phyloP scores from a whole-genome alignment of 164 flowering plant species.

The Berberis vulgaris region DNA sequence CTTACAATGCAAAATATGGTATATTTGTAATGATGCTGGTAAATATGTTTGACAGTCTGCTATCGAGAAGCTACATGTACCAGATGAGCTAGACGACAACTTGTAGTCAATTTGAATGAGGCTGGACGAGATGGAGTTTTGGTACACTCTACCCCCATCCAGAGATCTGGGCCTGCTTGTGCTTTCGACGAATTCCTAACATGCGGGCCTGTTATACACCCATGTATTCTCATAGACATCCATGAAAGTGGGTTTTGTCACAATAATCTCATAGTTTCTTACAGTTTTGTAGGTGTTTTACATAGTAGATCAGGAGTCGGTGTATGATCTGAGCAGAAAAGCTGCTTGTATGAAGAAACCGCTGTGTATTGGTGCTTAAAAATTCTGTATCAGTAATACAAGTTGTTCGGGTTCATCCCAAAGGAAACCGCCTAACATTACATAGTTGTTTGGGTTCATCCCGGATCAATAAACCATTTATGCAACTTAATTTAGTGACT shows the following conservation, averaged over 20 bases:
- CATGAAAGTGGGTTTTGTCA: background rate
- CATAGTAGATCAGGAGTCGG: background rate
- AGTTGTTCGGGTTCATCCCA: no score
- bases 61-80: conserved; percentile 85
- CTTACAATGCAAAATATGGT: background rate
- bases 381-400: no score
- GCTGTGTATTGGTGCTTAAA: no score
- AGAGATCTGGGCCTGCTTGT: background rate
- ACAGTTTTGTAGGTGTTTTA: background rate
- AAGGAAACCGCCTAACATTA: no score
- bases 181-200: conserved; percentile 2
- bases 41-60: conserved; percentile 52
- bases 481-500: no score
- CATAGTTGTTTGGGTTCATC: no score
- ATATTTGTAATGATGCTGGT: background rate
- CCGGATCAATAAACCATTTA: no score
- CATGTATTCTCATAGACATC: background rate
- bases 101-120: conserved; percentile 17
- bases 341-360: no score
- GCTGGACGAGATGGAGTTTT: background rate
- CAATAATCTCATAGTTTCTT: background rate
- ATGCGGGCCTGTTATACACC: background rate
- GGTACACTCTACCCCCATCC: background rate
- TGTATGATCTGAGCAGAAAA: no score
- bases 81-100: conserved; percentile 74